These are phyloP conservation scores for Catharanthus roseus DNA, from an alignment of 257 asterid genomes.

Conservation along the genomic window DNA sequence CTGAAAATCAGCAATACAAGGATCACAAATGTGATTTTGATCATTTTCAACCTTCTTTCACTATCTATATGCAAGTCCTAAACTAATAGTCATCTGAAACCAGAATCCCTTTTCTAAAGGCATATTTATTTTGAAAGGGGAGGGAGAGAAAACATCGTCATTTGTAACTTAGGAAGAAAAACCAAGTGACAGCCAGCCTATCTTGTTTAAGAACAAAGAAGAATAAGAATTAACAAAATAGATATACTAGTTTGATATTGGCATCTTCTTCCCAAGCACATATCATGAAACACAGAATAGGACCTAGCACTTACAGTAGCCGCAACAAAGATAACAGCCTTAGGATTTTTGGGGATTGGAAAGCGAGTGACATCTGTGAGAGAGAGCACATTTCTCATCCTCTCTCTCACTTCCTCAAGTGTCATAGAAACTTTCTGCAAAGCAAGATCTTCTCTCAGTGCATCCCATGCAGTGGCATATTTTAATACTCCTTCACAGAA, in stretches of 20 bases:
- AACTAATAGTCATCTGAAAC: not conserved
- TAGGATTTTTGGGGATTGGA: conserved; percentile 83
- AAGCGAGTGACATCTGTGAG: conserved; percentile 92
- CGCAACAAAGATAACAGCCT: conserved; percentile 78
- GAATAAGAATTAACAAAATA: no score
- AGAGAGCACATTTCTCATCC: conserved; percentile 82
- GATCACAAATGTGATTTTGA: not conserved
- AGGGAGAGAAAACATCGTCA: not conserved
- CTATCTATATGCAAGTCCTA: not conserved
- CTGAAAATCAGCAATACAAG: conserved; percentile 28
- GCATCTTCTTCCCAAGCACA: not conserved
- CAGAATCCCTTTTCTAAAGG: not conserved
- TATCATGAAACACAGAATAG: not conserved
- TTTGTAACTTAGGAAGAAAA: not conserved
- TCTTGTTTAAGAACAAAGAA: not conserved
- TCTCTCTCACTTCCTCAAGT: conserved; percentile 56
- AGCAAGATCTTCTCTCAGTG: conserved; percentile 67
- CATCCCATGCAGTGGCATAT: conserved; percentile 98
- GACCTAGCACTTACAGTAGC: conserved; percentile 65
- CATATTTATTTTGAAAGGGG: not conserved
- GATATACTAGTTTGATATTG: not conserved
- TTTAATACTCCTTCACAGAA: conserved; percentile 88
- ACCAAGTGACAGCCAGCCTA: not conserved
- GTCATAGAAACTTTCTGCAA: conserved; percentile 45
- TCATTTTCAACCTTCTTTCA: not conserved